phyloP scores from a whole-genome alignment of 2,329 filamentous ascomycete species.

The Microsporum audouinii region DNA sequence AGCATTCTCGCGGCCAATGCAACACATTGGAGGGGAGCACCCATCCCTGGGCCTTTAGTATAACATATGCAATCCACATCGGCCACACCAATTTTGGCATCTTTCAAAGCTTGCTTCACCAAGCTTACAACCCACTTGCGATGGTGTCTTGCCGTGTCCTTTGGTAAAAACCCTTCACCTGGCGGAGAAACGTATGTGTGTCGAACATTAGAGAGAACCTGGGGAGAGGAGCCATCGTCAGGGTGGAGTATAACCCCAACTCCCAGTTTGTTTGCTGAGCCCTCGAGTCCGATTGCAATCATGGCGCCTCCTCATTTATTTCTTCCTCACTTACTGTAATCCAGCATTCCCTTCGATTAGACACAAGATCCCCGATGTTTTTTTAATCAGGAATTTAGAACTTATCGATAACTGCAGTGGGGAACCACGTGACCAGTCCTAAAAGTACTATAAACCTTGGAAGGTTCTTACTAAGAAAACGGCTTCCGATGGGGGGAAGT shows the following conservation, averaged over 20 bases:
- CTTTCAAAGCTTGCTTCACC: slow-evolving; percentile 65
- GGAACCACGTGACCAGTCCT: neutral
- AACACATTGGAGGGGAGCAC: slow-evolving; percentile 76
- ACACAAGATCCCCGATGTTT: neutral
- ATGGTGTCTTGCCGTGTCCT: slow-evolving; percentile 91
- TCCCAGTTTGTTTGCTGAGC: slow-evolving; percentile 95
- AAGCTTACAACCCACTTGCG: slow-evolving; percentile 70
- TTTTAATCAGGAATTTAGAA: neutral
- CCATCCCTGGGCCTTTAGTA: slow-evolving; percentile 93
- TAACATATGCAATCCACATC: slow-evolving; percentile 91
- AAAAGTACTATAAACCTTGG: no score
- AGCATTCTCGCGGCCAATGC: slow-evolving; percentile 76
- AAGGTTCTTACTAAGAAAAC: neutral
- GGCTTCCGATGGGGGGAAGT: slow-evolving; percentile 10
- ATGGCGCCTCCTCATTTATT: slow-evolving; percentile 25
- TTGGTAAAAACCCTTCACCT: slow-evolving; percentile 87
- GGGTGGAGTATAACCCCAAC: slow-evolving; percentile 79
- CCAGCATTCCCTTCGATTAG: neutral
- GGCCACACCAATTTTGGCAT: slow-evolving; percentile 49
- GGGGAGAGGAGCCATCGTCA: slow-evolving; percentile 43
- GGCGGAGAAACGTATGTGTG: slow-evolving; percentile 89
- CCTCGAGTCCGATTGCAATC: slow-evolving; percentile 68
- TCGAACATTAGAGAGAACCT: slow-evolving; percentile 82
- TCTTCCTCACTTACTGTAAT: neutral
- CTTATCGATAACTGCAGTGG: slow-evolving; percentile 3